Evolutionary conservation across 495 filamentous ascomycete species (phyloP).

Genomic region (Aspergillus carlsbadensis): DNA sequence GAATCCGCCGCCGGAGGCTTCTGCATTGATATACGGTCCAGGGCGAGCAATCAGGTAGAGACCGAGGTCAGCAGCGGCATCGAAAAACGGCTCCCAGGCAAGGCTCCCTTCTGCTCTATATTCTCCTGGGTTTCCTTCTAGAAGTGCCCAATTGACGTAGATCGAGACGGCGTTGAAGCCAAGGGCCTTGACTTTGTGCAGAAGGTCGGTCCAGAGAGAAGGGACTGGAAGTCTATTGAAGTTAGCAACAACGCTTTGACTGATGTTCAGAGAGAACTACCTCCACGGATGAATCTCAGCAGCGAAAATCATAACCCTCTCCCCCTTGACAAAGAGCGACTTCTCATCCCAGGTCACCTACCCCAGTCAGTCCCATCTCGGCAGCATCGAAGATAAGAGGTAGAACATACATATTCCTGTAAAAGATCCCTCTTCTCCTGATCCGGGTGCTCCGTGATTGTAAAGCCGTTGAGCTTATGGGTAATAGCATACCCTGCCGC

Average conservation of each 20-base stretch:
- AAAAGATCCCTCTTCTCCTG: constrained; percentile 33
- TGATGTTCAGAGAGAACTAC: constrained; percentile 22
- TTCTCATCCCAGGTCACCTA: constrained; percentile 76
- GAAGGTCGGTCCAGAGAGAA: constrained; percentile 68
- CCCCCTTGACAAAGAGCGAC: constrained; percentile 69
- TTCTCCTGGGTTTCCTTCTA: constrained; percentile 69
- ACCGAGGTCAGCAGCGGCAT: constrained; percentile 64
- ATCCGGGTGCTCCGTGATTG: constrained; percentile 38
- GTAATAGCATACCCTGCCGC: constrained; percentile 37
- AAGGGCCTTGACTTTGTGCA: constrained; percentile 76
- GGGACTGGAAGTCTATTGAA: constrained; percentile 63
- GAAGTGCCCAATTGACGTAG: constrained; percentile 76
- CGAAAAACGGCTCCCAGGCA: constrained; percentile 67
- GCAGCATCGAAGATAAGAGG: background rate
- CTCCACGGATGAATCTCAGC: constrained; percentile 73
- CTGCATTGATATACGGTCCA: constrained; percentile 70
- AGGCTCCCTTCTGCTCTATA: constrained; percentile 71
- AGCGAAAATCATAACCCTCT: constrained; percentile 68
- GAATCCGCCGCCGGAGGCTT: constrained; percentile 61
- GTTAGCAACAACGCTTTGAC: constrained; percentile 2
- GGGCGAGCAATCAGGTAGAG: constrained; percentile 75
- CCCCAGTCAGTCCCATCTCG: background rate
- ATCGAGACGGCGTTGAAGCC: constrained; percentile 78
- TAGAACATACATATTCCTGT: constrained; percentile 38
- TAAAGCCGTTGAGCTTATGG: constrained; percentile 36